Evolutionary conservation across 2,329 filamentous ascomycete species (phyloP).

Genomic region (Alternaria panax): DNA sequence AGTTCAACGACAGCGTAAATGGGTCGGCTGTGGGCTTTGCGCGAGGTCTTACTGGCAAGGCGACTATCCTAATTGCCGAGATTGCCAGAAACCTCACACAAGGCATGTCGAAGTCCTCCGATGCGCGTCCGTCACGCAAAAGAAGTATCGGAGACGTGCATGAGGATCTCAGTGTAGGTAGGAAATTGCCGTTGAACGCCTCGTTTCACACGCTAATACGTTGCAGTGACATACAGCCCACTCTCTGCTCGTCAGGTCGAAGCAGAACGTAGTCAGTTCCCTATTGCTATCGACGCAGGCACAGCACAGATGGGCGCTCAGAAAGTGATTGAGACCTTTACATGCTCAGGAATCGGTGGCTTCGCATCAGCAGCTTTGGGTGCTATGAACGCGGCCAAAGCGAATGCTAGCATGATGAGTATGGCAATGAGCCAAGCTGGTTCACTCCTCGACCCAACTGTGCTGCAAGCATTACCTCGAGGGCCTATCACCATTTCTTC

Average conservation of each 20-base stretch:
- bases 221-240: slow-evolving; percentile 17
- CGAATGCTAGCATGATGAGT: slow-evolving; percentile 13
- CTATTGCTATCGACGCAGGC: slow-evolving; percentile 28
- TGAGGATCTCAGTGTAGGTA: slow-evolving; percentile 26
- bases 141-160: slow-evolving; percentile 5
- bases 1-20: slow-evolving; percentile 38
- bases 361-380: slow-evolving; percentile 30
- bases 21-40: slow-evolving; percentile 37
- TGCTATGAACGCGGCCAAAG: slow-evolving; percentile 20
- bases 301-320: slow-evolving; percentile 31
- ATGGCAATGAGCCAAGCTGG: background rate
- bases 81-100: slow-evolving; percentile 27
- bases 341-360: slow-evolving; percentile 39
- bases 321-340: slow-evolving; percentile 25
- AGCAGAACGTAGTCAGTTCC: background rate
- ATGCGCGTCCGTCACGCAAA: background rate
- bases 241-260: slow-evolving; percentile 22
- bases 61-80: slow-evolving; percentile 32
- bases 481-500: slow-evolving; percentile 33
- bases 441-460: slow-evolving; percentile 27
- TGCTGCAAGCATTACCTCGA: slow-evolving; percentile 26
- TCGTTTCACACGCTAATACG: background rate
- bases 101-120: slow-evolving; percentile 7
- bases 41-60: slow-evolving; percentile 35
- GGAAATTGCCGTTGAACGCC: background rate